Conservation (phyloP, 78 protist genomes). For the Tieghemostelium lacteum region DNA sequence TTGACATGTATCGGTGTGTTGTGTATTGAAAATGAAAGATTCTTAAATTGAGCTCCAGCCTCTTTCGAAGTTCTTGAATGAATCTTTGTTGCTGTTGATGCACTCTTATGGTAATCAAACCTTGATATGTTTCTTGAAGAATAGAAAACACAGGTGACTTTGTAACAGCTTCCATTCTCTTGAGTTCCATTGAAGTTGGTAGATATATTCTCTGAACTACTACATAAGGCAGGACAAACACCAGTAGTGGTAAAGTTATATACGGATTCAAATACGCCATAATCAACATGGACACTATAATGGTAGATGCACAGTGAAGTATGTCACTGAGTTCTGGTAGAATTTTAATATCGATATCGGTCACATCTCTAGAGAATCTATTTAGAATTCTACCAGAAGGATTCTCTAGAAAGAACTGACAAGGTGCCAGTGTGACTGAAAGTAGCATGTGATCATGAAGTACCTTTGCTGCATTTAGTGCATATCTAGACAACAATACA, state of each 20-base stretch:
- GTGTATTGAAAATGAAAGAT: constrained; percentile 25
- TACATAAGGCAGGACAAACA: constrained; percentile 50
- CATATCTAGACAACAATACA: neutral
- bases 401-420: constrained; percentile 55
- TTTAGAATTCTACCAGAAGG: constrained; percentile 77
- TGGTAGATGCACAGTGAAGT: neutral
- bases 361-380: constrained; percentile 59
- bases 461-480: neutral
- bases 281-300: neutral
- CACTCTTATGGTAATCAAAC: constrained; percentile 93
- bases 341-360: constrained; percentile 62
- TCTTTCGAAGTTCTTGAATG: neutral
- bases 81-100: constrained; percentile 54
- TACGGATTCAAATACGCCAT: constrained; percentile 26
- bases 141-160: constrained; percentile 89
- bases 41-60: constrained; percentile 46
- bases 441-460: constrained; percentile 6
- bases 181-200: constrained; percentile 82
- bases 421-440: constrained; percentile 14
- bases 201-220: constrained; percentile 81
- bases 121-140: constrained; percentile 88
- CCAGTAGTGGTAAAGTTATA: constrained; percentile 27
- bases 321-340: constrained; percentile 10
- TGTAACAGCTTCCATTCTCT: constrained; percentile 89
- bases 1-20: constrained; percentile 81